Conservation (phyloP, 306 rosid species). For the Vicia faba region DNA sequence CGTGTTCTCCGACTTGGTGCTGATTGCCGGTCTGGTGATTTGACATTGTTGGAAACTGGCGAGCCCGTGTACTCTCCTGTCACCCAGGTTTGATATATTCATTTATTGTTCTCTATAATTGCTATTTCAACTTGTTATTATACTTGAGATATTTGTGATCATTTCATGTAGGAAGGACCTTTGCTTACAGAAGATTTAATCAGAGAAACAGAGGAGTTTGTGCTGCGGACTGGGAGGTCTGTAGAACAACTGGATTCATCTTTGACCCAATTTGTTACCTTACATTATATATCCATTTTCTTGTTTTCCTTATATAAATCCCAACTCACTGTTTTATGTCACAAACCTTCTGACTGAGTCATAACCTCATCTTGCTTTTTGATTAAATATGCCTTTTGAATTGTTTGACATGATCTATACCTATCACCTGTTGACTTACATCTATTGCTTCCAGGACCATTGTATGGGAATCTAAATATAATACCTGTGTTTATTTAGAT, state of each 20-base stretch:
- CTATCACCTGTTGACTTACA: slow-evolving; percentile 24
- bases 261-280: slow-evolving; percentile 28
- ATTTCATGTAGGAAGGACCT: slow-evolving; percentile 82
- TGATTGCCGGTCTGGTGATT: slow-evolving; percentile 54
- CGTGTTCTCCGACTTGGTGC: slow-evolving; percentile 89
- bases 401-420: slow-evolving; percentile 15
- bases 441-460: slow-evolving; percentile 23
- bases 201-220: slow-evolving; percentile 95
- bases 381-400: neutral
- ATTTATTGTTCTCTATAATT: slow-evolving; percentile 32
- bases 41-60: slow-evolving; percentile 93
- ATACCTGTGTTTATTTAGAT: slow-evolving; percentile 15
- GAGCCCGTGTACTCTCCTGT: slow-evolving; percentile 89
- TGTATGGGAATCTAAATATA: slow-evolving; percentile 14
- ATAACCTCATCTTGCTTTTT: slow-evolving; percentile 17
- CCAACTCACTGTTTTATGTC: slow-evolving; percentile 17
- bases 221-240: slow-evolving; percentile 97
- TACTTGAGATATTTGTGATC: slow-evolving; percentile 37
- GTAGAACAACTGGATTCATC: slow-evolving; percentile 37
- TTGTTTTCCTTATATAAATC: slow-evolving; percentile 7
- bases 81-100: slow-evolving; percentile 71
- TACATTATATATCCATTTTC: slow-evolving; percentile 31
- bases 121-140: slow-evolving; percentile 22
- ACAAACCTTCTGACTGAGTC: slow-evolving; percentile 25
- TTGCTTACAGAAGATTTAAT: slow-evolving; percentile 94